Evolutionary conservation across 73 alveolate genomes (phyloP).

Genomic region (Paramecium sexaurelia): DNA sequence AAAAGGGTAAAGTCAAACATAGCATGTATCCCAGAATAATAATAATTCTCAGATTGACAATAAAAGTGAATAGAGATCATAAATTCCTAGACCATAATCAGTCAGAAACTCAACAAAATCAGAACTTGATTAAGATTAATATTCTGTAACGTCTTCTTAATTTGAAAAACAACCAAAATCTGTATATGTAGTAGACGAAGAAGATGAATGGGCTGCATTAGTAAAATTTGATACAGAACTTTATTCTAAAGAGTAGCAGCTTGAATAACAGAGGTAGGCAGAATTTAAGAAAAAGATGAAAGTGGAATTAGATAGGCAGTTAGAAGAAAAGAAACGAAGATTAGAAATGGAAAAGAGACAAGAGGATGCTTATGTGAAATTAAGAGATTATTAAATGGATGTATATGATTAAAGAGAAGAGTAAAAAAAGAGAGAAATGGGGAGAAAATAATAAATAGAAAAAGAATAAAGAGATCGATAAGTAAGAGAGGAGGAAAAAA

Average conservation of each 20-base stretch:
- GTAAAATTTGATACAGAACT: slow-evolving; percentile 70
- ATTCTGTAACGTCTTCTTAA: slow-evolving; percentile 54
- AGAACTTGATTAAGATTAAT: slow-evolving; percentile 39
- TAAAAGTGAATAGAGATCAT: background rate
- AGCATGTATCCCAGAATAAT: background rate
- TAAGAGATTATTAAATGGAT: slow-evolving; percentile 19
- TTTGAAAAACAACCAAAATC: slow-evolving; percentile 63
- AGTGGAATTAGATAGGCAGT: slow-evolving; percentile 63
- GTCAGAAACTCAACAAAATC: slow-evolving; percentile 9
- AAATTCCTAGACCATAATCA: slow-evolving; percentile 36
- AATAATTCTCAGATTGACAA: background rate
- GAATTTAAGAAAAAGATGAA: slow-evolving; percentile 69
- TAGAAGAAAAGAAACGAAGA: slow-evolving; percentile 50
- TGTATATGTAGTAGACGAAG: slow-evolving; percentile 69
- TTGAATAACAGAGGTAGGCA: slow-evolving; percentile 56
- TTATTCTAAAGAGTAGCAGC: slow-evolving; percentile 46
- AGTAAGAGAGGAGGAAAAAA: slow-evolving; percentile 65
- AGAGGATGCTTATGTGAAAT: slow-evolving; percentile 64
- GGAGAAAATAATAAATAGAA: slow-evolving; percentile 31
- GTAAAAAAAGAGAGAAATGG: slow-evolving; percentile 37
- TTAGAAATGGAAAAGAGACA: slow-evolving; percentile 18
- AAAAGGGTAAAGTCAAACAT: background rate
- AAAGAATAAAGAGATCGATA: slow-evolving; percentile 69
- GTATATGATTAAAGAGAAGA: slow-evolving; percentile 67
- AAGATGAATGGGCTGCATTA: slow-evolving; percentile 71